Evolutionary conservation across 192 early-diverging fungal genomes (phyloP).

Genomic region (Coemansia sp.): DNA sequence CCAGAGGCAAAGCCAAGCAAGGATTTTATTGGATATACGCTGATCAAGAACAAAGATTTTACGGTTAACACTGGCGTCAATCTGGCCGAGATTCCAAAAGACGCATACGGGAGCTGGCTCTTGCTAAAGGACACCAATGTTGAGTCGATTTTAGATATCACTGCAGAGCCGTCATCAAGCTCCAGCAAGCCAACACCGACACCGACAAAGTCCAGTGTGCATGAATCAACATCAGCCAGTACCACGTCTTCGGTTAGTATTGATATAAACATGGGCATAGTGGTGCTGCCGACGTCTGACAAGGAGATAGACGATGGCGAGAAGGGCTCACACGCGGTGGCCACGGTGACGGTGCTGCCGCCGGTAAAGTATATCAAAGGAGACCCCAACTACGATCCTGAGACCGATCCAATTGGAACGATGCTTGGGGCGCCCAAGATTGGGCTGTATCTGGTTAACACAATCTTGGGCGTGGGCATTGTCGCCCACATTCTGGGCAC

Average conservation of each 20-base stretch:
- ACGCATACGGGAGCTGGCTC: conserved; percentile 31
- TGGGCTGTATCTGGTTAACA: conserved; percentile 40
- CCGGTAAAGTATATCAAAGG: conserved; percentile 46
- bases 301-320: background rate
- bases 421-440: conserved; percentile 30
- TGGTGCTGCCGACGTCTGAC: background rate
- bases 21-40: conserved; percentile 14
- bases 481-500: conserved; percentile 33
- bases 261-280: background rate
- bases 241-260: background rate
- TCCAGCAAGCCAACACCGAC: background rate
- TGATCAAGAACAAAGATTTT: conserved; percentile 27
- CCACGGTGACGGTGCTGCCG: conserved; percentile 29
- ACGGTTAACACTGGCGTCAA: conserved; percentile 30
- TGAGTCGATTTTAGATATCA: conserved; percentile 14
- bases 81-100: conserved; percentile 38
- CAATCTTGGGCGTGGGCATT: conserved; percentile 37
- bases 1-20: conserved; percentile 5
- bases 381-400: conserved; percentile 43
- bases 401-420: conserved; percentile 31
- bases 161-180: background rate
- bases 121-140: conserved; percentile 12
- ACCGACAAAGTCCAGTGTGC: background rate
- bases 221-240: background rate
- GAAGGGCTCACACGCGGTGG: background rate